phyloP scores from a whole-genome alignment of 1,284 basidiomycete species.

The Caloboletus firmus region DNA sequence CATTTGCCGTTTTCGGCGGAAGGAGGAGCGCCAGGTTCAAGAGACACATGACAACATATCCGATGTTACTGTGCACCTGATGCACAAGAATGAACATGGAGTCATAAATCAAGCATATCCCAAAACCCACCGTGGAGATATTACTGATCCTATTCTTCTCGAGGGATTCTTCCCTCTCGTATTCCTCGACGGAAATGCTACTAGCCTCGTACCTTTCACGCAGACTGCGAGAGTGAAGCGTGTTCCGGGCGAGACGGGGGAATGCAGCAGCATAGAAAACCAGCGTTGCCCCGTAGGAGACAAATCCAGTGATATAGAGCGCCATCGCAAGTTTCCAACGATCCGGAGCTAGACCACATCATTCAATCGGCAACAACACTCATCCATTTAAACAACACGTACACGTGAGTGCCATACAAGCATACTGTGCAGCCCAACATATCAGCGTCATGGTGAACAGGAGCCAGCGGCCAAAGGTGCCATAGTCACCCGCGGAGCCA shows the following conservation, averaged over 20 bases:
- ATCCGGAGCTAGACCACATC: conserved; percentile 46
- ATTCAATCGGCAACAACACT: background rate
- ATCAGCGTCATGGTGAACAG: conserved; percentile 70
- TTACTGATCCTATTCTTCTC: conserved; percentile 87
- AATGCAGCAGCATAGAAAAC: conserved; percentile 85
- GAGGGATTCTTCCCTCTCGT: conserved; percentile 74
- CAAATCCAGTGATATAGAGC: conserved; percentile 80
- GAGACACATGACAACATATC: conserved; percentile 64
- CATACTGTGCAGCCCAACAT: conserved; percentile 80
- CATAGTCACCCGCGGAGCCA: conserved; percentile 80
- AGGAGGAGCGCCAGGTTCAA: conserved; percentile 76
- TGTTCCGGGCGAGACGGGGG: conserved; percentile 80
- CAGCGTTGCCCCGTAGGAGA: conserved; percentile 72
- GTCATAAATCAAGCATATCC: background rate
- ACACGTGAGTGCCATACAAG: conserved; percentile 71
- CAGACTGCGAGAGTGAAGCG: conserved; percentile 61
- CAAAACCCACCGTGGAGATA: conserved; percentile 66
- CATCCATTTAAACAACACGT: conserved; percentile 18
- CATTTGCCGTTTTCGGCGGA: conserved; percentile 49
- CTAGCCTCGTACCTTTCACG: conserved; percentile 60
- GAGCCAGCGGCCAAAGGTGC: conserved; percentile 75
- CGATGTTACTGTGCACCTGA: conserved; percentile 75
- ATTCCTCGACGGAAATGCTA: conserved; percentile 59
- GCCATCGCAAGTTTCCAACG: conserved; percentile 77
- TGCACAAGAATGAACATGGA: conserved; percentile 2